Percentiles rank a stretch among this genome's conserved stretches.
These are phyloP conservation scores for Pseudogymnoascus destructans DNA, from an alignment of 2,329 filamentous ascomycete genomes.

Conservation along the genomic window DNA sequence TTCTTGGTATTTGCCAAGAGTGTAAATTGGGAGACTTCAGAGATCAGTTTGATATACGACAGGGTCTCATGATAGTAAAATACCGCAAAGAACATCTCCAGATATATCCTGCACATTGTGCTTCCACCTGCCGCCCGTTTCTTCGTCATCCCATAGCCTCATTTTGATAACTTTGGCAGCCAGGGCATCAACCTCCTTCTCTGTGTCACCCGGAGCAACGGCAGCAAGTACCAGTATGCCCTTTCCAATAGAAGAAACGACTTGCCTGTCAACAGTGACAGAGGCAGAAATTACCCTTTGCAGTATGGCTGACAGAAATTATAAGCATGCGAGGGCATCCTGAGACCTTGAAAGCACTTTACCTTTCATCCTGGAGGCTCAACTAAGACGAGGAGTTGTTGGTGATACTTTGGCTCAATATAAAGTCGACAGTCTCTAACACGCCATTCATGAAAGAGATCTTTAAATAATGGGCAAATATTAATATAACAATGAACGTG, in stretches of 20 bases:
- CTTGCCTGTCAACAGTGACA: conserved; percentile 81
- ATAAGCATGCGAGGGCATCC: conserved; percentile 9
- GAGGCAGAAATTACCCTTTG: conserved; percentile 92
- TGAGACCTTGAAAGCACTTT: conserved; percentile 9
- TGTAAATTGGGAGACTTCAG: conserved; percentile 89
- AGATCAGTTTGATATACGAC: conserved; percentile 9
- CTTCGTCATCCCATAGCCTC: conserved; percentile 66
- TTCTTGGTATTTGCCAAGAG: conserved; percentile 88
- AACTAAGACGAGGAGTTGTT: conserved; percentile 8
- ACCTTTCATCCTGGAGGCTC: conserved; percentile 10
- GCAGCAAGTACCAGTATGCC: conserved; percentile 86
- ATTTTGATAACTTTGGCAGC: conserved; percentile 80
- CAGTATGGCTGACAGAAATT: conserved; percentile 54
- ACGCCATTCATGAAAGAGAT: not conserved
- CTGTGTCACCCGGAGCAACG: conserved; percentile 77
- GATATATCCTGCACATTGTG: conserved; percentile 73
- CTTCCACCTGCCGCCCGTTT: conserved; percentile 54
- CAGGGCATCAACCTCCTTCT: conserved; percentile 73
- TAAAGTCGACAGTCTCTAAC: not conserved
- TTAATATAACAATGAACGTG: not conserved
- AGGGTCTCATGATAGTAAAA: conserved; percentile 20
- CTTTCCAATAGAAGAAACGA: conserved; percentile 82
- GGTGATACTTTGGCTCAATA: not conserved
- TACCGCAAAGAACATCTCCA: conserved; percentile 91
- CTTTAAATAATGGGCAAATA: not conserved